Base-by-base conservation (phyloP, 805 yeast species). In the Suhomyces canberraensis region DNA sequence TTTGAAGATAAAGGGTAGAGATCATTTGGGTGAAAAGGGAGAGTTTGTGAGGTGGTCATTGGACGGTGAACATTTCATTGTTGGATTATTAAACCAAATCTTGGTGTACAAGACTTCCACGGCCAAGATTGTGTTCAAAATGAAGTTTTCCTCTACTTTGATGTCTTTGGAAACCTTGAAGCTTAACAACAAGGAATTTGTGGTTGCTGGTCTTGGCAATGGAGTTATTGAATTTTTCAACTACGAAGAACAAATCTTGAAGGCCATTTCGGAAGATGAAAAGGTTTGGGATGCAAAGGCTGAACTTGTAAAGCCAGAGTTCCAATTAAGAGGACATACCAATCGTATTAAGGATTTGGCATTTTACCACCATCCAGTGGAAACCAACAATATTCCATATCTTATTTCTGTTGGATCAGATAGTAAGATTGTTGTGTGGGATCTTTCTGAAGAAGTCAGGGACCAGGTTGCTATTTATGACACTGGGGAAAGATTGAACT, bases 361-460 rank as follows among this genome's bases (percentile, higher is more conserved):
- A 14, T 67, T 79, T 32, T 74, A 71, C 50, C 47, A 52, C 17
- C 62, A 67, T 25, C 67, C 71, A 11, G 34, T 33, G 3, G 69
- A 65, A 14, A 57, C 69, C 18, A 37, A 44, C 29, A 51, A 46
- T 17, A 45, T 54, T 16, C 69, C 70, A 4, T 84, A 73, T 52
- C 60, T 93, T 52, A 74, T 86, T 0, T 83, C 95, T 2, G 86
- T 89, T 9, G 86, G 96, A 0, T 86, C 97, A 0, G 98, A 91
- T 60, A 98, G 98, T 17, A 84, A 78, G 51, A 82, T 91, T 35
- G 95, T 93, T 6, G 84, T 91, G 3, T 91, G 97, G 96, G 84
- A 90, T 55, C 46, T 69, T 14, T 29, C 47, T 2, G 64, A 82
- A 54, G 56, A 63, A 1, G 51, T 66, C 2, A 72, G 74, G 50